phyloP scores from a whole-genome alignment of 148 eudicot species.

The Chenopodium berlandieri region DNA sequence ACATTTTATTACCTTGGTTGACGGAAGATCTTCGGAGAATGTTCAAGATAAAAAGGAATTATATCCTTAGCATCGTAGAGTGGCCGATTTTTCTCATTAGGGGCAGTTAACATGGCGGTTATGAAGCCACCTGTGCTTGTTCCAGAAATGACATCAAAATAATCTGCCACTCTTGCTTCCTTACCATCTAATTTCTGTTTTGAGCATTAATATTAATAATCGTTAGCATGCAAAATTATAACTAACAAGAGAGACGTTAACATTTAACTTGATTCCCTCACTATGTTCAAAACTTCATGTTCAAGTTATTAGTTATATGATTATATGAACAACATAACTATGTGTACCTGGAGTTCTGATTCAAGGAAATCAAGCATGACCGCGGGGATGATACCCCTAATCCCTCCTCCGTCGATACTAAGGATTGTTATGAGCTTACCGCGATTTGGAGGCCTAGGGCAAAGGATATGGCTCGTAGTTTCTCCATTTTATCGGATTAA shows the following conservation, averaged over 20 bases:
- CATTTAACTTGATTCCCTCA: no score
- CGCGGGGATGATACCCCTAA: slow-evolving; percentile 58
- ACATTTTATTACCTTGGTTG: slow-evolving; percentile 33
- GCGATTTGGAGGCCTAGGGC: slow-evolving; percentile 30
- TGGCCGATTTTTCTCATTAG: slow-evolving; percentile 38
- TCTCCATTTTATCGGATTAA: neutral
- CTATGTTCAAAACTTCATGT: no score
- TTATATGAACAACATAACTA: no score
- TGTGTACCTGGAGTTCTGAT: slow-evolving; percentile 50
- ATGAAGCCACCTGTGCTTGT: slow-evolving; percentile 62
- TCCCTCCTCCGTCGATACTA: slow-evolving; percentile 73
- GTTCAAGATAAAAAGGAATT: slow-evolving; percentile 46
- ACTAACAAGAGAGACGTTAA: no score
- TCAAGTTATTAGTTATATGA: no score
- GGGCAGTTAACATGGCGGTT: slow-evolving; percentile 56
- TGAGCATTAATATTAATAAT: neutral
- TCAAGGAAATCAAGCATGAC: slow-evolving; percentile 47
- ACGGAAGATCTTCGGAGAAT: slow-evolving; percentile 51
- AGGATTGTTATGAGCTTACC: slow-evolving; percentile 59
- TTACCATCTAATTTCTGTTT: slow-evolving; percentile 46
- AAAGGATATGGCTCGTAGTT: neutral
- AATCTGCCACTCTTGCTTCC: slow-evolving; percentile 50
- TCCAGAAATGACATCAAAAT: slow-evolving; percentile 61
- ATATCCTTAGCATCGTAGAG: slow-evolving; percentile 50
- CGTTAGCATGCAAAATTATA: no score